phyloP scores from a whole-genome alignment of 2,329 filamentous ascomycete genomes.

The Magnaporthiopsis poae region DNA sequence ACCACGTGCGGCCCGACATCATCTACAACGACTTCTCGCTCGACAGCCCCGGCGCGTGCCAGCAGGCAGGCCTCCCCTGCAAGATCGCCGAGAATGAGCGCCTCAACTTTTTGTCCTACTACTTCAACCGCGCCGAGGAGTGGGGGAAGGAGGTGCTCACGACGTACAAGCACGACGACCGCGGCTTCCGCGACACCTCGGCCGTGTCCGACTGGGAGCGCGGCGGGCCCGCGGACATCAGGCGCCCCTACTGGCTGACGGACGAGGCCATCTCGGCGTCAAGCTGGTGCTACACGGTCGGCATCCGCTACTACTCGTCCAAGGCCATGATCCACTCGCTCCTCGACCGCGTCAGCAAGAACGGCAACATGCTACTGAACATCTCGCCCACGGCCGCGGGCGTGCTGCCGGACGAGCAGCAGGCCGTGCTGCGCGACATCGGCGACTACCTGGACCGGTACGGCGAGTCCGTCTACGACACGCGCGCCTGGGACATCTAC shows the following conservation, averaged over 20 bases:
- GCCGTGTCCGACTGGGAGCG: constrained; percentile 6
- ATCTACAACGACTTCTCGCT: constrained; percentile 7
- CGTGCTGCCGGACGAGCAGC: constrained; percentile 39
- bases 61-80: neutral
- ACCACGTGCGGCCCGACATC: constrained; percentile 4
- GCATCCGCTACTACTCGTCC: constrained; percentile 4
- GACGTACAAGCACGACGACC: constrained; percentile 6
- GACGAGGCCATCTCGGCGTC: constrained; percentile 6
- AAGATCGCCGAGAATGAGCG: constrained; percentile 4
- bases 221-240: constrained; percentile 2
- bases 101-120: constrained; percentile 5
- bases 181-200: constrained; percentile 4
- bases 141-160: constrained; percentile 7
- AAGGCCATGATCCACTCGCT: constrained; percentile 18
- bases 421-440: constrained; percentile 36
- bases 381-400: constrained; percentile 46
- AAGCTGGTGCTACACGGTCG: constrained; percentile 8
- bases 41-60: constrained; percentile 4
- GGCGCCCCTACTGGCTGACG: constrained; percentile 7
- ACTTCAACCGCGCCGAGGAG: constrained; percentile 2
- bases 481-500: constrained; percentile 40
- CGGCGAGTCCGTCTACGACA: constrained; percentile 46
- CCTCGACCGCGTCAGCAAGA: constrained; percentile 44
- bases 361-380: constrained; percentile 47
- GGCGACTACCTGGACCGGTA: constrained; percentile 45